Percentiles rank a stretch among this genome's conserved stretches.
These are phyloP conservation scores for Macrophomina phaseolina DNA, from an alignment of 2,329 filamentous ascomycete genomes.

Conservation along the genomic window DNA sequence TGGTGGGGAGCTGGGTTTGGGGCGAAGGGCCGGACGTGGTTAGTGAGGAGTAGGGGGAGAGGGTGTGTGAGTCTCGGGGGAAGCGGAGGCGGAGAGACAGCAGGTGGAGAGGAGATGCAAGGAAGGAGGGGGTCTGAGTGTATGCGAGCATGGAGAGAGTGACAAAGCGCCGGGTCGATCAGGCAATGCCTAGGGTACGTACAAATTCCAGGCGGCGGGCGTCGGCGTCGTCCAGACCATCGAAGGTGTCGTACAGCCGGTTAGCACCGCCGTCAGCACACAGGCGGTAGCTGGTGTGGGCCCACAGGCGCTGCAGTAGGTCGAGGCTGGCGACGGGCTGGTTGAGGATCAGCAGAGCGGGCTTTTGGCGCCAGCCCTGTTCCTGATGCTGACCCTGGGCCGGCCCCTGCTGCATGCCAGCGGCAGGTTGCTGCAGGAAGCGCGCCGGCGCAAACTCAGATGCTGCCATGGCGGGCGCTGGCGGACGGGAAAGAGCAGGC, in stretches of 20 bases:
- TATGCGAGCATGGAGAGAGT: background rate
- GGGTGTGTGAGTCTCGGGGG: constrained; percentile 40
- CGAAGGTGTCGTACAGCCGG: constrained; percentile 63
- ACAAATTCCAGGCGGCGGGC: constrained; percentile 37
- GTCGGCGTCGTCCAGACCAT: constrained; percentile 37
- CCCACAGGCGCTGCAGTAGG: constrained; percentile 54
- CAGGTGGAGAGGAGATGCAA: background rate
- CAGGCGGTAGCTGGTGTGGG: constrained; percentile 66
- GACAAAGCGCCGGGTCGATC: background rate
- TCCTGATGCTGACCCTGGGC: constrained; percentile 7
- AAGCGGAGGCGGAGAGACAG: background rate
- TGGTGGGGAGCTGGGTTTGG: constrained; percentile 50
- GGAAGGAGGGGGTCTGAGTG: background rate
- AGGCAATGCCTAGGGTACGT: constrained; percentile 26
- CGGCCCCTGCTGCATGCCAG: background rate
- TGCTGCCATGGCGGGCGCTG: background rate
- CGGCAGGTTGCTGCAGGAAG: constrained; percentile 8
- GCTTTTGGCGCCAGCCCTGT: constrained; percentile 31
- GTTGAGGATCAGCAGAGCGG: constrained; percentile 53
- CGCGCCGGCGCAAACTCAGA: constrained; percentile 20
- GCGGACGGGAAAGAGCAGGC: too few relatives aligned
- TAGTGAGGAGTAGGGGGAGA: constrained; percentile 2
- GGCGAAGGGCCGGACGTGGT: background rate
- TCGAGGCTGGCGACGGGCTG: constrained; percentile 54
- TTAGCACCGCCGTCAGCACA: constrained; percentile 95